These are phyloP conservation scores for Blastocystis sp. DNA, from an alignment of 352 stramenopile genomes.

Conservation along the genomic window DNA sequence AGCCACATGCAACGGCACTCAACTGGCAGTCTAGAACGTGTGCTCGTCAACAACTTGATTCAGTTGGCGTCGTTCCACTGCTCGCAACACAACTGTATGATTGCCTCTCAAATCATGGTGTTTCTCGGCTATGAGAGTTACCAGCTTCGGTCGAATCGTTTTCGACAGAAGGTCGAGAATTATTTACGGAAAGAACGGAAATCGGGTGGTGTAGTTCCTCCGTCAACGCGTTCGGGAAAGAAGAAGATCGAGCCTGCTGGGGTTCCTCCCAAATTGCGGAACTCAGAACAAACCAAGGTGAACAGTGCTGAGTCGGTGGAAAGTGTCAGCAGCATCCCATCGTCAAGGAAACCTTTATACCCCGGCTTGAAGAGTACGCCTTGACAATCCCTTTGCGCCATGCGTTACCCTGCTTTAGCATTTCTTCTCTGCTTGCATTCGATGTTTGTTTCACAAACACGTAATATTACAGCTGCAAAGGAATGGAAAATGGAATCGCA, in stretches of 20 bases:
- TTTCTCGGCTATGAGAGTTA: constrained; percentile 28
- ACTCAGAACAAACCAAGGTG: too few relatives aligned
- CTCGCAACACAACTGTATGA: not conserved
- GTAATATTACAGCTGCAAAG: constrained; percentile 26
- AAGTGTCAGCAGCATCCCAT: too few relatives aligned
- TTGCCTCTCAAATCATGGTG: constrained; percentile 1
- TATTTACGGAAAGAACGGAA: not conserved
- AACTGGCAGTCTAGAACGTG: not conserved
- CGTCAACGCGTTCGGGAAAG: not conserved
- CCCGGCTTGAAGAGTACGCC: too few relatives aligned
- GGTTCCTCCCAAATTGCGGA: too few relatives aligned
- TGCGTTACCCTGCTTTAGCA: too few relatives aligned
- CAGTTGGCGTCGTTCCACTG: not conserved
- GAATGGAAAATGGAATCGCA: not conserved
- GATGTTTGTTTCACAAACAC: constrained; percentile 23
- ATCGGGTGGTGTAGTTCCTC: not conserved
- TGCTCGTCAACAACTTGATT: not conserved
- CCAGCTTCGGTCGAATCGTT: not conserved
- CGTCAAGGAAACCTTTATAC: too few relatives aligned
- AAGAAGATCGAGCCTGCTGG: too few relatives aligned
- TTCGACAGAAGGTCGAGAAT: constrained; percentile 52
- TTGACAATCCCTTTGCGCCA: too few relatives aligned
- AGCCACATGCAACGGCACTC: constrained; percentile 12
- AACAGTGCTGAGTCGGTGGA: too few relatives aligned
- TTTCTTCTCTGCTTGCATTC: not conserved